These are phyloP conservation scores for Pichia sp. DNA, from an alignment of 1,139 yeast genomes.

Conservation along the genomic window DNA sequence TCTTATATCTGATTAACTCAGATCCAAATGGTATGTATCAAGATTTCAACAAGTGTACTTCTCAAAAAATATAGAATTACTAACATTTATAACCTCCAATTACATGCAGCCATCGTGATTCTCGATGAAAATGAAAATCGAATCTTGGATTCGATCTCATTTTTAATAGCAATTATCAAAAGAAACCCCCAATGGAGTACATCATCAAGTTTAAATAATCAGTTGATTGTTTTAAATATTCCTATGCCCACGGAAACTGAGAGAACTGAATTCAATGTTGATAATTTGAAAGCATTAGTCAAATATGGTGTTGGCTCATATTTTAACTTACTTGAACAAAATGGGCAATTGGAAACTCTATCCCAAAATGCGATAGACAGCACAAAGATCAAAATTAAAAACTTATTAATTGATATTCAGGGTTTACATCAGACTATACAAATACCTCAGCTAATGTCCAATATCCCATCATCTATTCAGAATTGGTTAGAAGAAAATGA, in stretches of 20 bases:
- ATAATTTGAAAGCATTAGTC: constrained; percentile 57
- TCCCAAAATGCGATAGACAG: constrained; percentile 38
- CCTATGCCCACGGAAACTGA: constrained; percentile 3
- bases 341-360: constrained; percentile 13
- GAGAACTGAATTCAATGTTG: constrained; percentile 26
- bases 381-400: constrained; percentile 66
- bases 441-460: constrained; percentile 58
- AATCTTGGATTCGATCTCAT: background rate
- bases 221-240: constrained; percentile 8
- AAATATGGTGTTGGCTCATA: constrained; percentile 54
- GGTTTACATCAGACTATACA: constrained; percentile 69
- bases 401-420: constrained; percentile 64
- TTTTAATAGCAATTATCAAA: constrained; percentile 11
- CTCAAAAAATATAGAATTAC: background rate
- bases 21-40: constrained; percentile 2
- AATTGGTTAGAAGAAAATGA: constrained; percentile 34
- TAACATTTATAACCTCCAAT: background rate
- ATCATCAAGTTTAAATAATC: background rate
- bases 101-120: background rate
- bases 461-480: constrained; percentile 54
- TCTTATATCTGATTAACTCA: constrained; percentile 3
- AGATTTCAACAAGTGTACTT: background rate
- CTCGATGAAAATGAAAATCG: constrained; percentile 3
- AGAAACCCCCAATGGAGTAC: background rate
- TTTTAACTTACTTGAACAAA: constrained; percentile 37